phyloP scores from a whole-genome alignment of 2,329 filamentous ascomycete genomes.

The Xenosphaeropsis pyriputrescens region DNA sequence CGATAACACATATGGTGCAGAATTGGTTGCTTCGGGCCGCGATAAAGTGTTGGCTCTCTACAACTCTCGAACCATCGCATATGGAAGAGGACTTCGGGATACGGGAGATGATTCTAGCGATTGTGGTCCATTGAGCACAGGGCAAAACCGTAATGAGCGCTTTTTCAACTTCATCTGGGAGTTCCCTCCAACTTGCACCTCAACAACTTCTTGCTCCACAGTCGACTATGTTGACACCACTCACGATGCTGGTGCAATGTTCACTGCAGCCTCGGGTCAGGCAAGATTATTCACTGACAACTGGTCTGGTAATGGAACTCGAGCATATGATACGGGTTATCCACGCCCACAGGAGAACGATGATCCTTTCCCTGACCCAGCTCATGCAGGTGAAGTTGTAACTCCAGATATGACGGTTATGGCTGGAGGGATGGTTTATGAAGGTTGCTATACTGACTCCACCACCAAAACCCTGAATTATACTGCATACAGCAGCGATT shows the following conservation, averaged over 20 bases:
- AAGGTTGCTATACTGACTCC: slow-evolving; percentile 20
- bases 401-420: neutral
- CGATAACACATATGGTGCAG: slow-evolving; percentile 7
- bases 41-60: slow-evolving; percentile 17
- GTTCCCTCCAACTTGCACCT: slow-evolving; percentile 16
- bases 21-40: slow-evolving; percentile 15
- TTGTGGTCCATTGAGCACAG: slow-evolving; percentile 18
- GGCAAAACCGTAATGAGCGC: slow-evolving; percentile 20
- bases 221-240: slow-evolving; percentile 19
- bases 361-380: slow-evolving; percentile 18
- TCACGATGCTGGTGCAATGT: slow-evolving; percentile 20
- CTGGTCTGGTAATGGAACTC: slow-evolving; percentile 17
- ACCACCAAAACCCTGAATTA: slow-evolving; percentile 10
- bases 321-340: slow-evolving; percentile 20
- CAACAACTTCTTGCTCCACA: slow-evolving; percentile 15
- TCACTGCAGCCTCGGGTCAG: slow-evolving; percentile 18
- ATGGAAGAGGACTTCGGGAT: slow-evolving; percentile 18
- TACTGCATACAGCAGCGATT: slow-evolving; percentile 1
- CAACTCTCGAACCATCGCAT: slow-evolving; percentile 18
- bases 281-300: slow-evolving; percentile 22
- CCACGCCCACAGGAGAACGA: slow-evolving; percentile 18
- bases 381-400: no score
- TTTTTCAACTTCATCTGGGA: slow-evolving; percentile 23
- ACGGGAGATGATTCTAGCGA: slow-evolving; percentile 18
- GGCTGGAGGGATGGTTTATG: slow-evolving; percentile 18